Percentiles rank a stretch among this genome's conserved stretches.
phyloP scores from a whole-genome alignment of 805 yeast species.

The Alloascoidea hylecoeti region DNA sequence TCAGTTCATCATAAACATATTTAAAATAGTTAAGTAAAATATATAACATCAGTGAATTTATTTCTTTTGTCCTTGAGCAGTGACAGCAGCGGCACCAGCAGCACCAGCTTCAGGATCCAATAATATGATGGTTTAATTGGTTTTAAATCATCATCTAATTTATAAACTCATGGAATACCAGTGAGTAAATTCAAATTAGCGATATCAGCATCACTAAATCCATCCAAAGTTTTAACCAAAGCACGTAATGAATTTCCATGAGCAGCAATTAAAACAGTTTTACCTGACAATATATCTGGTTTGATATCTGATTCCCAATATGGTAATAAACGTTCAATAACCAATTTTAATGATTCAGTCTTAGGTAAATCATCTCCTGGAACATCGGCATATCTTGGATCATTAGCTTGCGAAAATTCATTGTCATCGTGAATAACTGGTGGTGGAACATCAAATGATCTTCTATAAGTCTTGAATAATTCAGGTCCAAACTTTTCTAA shows the following conservation, averaged over 20 bases:
- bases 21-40: not conserved
- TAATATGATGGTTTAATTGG: constrained; percentile 91
- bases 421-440: constrained; percentile 71
- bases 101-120: constrained; percentile 99
- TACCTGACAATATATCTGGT: constrained; percentile 68
- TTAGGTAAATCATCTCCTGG: constrained; percentile 83
- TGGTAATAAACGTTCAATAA: constrained; percentile 92
- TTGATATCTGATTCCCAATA: constrained; percentile 93
- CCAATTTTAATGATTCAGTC: constrained; percentile 89
- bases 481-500: constrained; percentile 79
- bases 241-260: constrained; percentile 99
- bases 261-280: constrained; percentile 88
- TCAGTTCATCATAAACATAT: too few species aligned
- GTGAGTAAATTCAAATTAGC: constrained; percentile 95
- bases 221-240: constrained; percentile 88
- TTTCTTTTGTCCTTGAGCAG: constrained; percentile 82
- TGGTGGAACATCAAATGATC: constrained; percentile 95
- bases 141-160: constrained; percentile 72
- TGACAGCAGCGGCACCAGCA: constrained; percentile 99
- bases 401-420: constrained; percentile 75
- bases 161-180: constrained; percentile 96
- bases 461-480: constrained; percentile 93
- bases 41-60: constrained; percentile 12
- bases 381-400: constrained; percentile 69
- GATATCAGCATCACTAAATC: constrained; percentile 81